Evolutionary conservation across 148 eudicot genomes (phyloP).

Genomic region (Spergularia marina): DNA sequence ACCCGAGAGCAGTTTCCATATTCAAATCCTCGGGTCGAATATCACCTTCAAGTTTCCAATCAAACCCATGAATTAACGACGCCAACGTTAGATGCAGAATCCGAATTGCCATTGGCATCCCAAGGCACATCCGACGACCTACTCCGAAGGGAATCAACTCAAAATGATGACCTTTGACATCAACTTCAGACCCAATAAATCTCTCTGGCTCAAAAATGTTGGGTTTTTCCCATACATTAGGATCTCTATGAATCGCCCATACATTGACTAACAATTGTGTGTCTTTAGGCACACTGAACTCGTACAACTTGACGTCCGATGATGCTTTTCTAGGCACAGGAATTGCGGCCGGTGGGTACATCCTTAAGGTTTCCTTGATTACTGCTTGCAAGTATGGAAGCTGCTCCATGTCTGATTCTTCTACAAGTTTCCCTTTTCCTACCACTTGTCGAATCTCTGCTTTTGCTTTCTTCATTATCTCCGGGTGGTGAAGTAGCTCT

Average conservation of each 20-base stretch:
- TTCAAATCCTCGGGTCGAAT: conserved; percentile 16
- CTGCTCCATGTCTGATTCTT: conserved; percentile 14
- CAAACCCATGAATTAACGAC: conserved; percentile 18
- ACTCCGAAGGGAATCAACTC: conserved; percentile 28
- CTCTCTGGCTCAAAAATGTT: conserved; percentile 22
- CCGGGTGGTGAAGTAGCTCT: conserved; percentile 22
- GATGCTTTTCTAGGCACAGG: conserved; percentile 20
- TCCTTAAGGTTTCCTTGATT: conserved; percentile 28
- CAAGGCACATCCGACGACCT: conserved; percentile 28
- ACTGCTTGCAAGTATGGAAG: conserved; percentile 30
- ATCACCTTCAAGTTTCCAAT: conserved; percentile 26
- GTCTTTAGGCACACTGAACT: conserved; percentile 24
- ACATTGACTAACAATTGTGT: conserved; percentile 24
- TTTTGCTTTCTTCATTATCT: conserved; percentile 22
- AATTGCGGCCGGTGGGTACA: conserved; percentile 28
- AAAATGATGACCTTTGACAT: conserved; percentile 24
- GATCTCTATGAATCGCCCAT: conserved; percentile 26
- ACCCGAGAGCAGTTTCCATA: conserved; percentile 1
- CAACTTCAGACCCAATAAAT: conserved; percentile 17
- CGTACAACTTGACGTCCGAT: conserved; percentile 12
- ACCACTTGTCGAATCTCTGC: conserved; percentile 21
- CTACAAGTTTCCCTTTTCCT: conserved; percentile 19
- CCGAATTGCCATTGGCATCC: conserved; percentile 23
- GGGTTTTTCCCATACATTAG: conserved; percentile 12
- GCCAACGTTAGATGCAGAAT: conserved; percentile 23